phyloP scores from a whole-genome alignment of 2,329 filamentous ascomycete species.

The Phoma herbarum region DNA sequence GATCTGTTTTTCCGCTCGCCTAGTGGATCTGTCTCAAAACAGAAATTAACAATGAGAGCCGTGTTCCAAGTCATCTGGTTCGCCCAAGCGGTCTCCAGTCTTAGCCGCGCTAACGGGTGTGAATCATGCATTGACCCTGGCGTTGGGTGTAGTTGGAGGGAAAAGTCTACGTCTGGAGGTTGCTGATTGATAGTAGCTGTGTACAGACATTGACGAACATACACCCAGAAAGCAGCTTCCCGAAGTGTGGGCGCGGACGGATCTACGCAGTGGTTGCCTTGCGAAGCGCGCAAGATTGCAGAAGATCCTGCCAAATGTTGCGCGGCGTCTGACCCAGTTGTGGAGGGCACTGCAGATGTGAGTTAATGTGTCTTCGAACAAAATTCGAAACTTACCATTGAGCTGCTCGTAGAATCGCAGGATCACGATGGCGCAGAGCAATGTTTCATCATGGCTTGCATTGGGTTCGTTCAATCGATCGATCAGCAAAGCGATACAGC shows the following conservation, averaged over 20 bases:
- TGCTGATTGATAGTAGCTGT: constrained; percentile 46
- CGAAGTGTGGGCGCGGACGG: constrained; percentile 45
- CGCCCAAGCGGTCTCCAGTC: constrained; percentile 44
- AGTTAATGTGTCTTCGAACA: constrained; percentile 1
- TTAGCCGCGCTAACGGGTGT: constrained; percentile 37
- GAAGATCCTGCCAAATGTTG: constrained; percentile 43
- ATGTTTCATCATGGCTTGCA: constrained; percentile 40
- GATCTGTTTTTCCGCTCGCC: constrained; percentile 23
- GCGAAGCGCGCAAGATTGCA: constrained; percentile 43
- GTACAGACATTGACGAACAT: constrained; percentile 46
- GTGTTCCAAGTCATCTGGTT: constrained; percentile 48
- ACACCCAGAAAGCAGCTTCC: constrained; percentile 47
- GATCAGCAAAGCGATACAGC: constrained; percentile 44
- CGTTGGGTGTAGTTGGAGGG: constrained; percentile 35
- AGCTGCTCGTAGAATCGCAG: constrained; percentile 46
- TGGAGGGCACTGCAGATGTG: constrained; percentile 31
- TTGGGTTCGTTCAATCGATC: constrained; percentile 37
- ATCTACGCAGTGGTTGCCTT: constrained; percentile 39
- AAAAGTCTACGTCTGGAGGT: constrained; percentile 42
- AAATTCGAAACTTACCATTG: constrained; percentile 27
- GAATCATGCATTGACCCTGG: constrained; percentile 34
- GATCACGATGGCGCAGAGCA: constrained; percentile 46
- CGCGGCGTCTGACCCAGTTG: constrained; percentile 41
- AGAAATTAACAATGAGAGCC: constrained; percentile 42
- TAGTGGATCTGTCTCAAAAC: constrained; percentile 32